Evolutionary conservation across 768 basidiomycete species (phyloP), one percentile per base, ranked within the genome.

Genomic region (Boletus vermiculosoides): DNA sequence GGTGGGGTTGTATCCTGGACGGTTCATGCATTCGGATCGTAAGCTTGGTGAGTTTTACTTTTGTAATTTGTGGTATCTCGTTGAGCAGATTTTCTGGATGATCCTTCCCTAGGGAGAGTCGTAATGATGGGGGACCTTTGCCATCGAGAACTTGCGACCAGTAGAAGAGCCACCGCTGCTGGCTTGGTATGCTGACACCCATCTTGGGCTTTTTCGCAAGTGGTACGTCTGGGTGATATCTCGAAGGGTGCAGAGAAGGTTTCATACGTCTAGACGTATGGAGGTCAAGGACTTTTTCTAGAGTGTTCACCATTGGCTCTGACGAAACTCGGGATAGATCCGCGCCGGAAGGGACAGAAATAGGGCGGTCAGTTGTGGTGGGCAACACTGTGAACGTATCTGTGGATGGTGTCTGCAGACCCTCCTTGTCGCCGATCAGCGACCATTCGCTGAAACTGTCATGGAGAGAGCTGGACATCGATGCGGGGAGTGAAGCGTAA

Each of bases 121-220:
- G 84, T 50, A 86, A 69, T 25, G 78, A 76, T 3, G 70, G 57
- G 5, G 86, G 87, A 0, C 78, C 83, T 40, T 81, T 79, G 46
- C 80, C 75, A 4, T 80, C 74, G 16, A 89, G 76, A n/a, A 86
- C 66, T 12, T 84, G 76, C 0, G 85, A 82, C 88, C 88, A 94
- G 66, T 93, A 94, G 61, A 83, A 79, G 5, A 94, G 73, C 78
- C 85, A 92, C 20, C 92, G 83, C 2, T 84, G 80, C 69, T 93
- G 92, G 55, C 86, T 88, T 0, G 91, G 87, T 61, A 93, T 93
- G 59, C 85, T 88, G 42, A 92, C 86, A 12, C 87, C 87, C 80
- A 84, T 66, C 75, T 78, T 58, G 59, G 53, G 56, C 73, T 76
- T 62, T 71, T 68, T 41, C 63, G 64, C 10, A 30, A 39, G 63